Conservation (phyloP, 768 basidiomycete species). For the Amanita muscaria region DNA sequence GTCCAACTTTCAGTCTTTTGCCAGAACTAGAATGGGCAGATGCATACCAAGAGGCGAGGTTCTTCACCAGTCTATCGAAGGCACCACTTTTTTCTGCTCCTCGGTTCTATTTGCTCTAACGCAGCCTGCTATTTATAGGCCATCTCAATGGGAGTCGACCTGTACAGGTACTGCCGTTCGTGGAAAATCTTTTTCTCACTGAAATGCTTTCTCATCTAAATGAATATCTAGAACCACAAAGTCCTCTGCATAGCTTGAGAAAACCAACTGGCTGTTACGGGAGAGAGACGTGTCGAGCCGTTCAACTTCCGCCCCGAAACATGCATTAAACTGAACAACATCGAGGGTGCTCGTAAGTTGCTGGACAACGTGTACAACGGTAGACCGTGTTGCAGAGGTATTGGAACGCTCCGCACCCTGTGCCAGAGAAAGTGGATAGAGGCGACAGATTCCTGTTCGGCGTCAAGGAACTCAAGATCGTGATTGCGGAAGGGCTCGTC, state of each 20-base stretch:
- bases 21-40: constrained; percentile 91
- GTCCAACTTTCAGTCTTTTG: constrained; percentile 82
- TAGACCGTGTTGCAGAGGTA: constrained; percentile 72
- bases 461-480: constrained; percentile 89
- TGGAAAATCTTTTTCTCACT: constrained; percentile 82
- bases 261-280: constrained; percentile 67
- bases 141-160: constrained; percentile 83
- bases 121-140: constrained; percentile 39
- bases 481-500: constrained; percentile 83
- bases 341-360: constrained; percentile 83
- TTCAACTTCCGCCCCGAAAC: constrained; percentile 93
- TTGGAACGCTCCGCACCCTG: constrained; percentile 49
- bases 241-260: constrained; percentile 83
- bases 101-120: not conserved
- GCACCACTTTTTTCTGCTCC: constrained; percentile 33
- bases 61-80: constrained; percentile 84
- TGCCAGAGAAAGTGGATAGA: constrained; percentile 60
- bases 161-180: constrained; percentile 81
- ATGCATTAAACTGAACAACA: constrained; percentile 96
- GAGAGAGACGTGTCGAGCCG: constrained; percentile 89
- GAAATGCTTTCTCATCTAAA: constrained; percentile 88
- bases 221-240: constrained; percentile 75
- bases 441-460: constrained; percentile 68
- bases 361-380: constrained; percentile 90
- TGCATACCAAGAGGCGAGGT: constrained; percentile 78